A percentile compares a stretch with the other conserved stretches of the same genome.
These are phyloP conservation scores for Botrytis elliptica DNA, from an alignment of 2,329 filamentous ascomycete species.

Conservation along the genomic window DNA sequence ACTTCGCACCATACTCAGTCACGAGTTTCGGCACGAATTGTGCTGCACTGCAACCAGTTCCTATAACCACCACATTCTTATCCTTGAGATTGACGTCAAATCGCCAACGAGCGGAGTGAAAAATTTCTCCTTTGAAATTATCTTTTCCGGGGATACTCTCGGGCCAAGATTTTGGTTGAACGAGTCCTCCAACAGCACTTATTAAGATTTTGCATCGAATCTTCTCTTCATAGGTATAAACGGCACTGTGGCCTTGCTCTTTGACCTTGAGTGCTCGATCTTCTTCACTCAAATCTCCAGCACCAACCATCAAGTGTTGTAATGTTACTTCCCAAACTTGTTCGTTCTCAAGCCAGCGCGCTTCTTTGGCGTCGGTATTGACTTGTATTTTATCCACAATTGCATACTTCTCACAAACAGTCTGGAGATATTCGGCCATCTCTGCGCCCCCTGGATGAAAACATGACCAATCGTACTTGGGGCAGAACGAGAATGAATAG, in stretches of 20 bases:
- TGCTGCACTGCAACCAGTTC: constrained; percentile 57
- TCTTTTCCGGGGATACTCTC: constrained; percentile 52
- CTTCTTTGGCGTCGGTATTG: constrained; percentile 54
- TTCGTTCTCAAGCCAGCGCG: constrained; percentile 52
- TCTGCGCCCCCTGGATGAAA: constrained; percentile 60
- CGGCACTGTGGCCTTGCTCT: constrained; percentile 46
- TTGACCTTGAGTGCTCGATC: constrained; percentile 47
- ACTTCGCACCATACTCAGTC: constrained; percentile 47
- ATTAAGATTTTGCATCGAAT: constrained; percentile 55
- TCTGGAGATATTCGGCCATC: constrained; percentile 54
- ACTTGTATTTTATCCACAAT: constrained; percentile 58
- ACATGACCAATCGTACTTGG: constrained; percentile 57
- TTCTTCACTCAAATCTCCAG: constrained; percentile 51
- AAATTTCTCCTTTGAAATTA: constrained; percentile 53
- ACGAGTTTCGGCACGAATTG: constrained; percentile 55
- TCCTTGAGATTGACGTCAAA: constrained; percentile 50
- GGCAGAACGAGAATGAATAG: constrained; percentile 61
- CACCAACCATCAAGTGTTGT: constrained; percentile 50
- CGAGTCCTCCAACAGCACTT: constrained; percentile 54
- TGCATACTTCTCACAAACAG: constrained; percentile 52
- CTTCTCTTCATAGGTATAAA: constrained; percentile 51
- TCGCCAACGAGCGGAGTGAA: constrained; percentile 58
- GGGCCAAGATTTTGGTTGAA: constrained; percentile 53
- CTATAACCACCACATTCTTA: constrained; percentile 57
- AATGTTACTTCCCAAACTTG: constrained; percentile 55